Percentiles rank a stretch among this genome's conserved stretches.
These are phyloP conservation scores for Boletus sp. DNA, from an alignment of 768 basidiomycete genomes.

Conservation along the genomic window DNA sequence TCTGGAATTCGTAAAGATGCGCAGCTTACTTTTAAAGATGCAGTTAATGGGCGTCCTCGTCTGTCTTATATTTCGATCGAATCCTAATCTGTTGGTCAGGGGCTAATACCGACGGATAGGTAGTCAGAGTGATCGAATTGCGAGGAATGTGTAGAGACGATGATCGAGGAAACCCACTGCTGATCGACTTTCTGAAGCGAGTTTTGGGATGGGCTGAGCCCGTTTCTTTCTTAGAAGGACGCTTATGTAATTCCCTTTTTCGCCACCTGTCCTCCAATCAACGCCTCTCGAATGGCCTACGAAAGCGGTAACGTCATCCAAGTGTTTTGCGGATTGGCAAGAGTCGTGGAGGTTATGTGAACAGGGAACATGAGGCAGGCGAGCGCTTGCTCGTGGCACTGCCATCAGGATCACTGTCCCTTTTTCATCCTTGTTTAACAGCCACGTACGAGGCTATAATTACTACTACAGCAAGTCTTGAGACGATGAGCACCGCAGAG, in stretches of 20 bases:
- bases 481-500: neutral
- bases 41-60: neutral
- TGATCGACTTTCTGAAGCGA: too few relatives aligned
- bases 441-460: neutral
- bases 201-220: too few relatives aligned
- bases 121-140: neutral
- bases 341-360: neutral
- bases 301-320: too few relatives aligned
- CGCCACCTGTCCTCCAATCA: too few relatives aligned
- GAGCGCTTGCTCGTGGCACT: slow-evolving; percentile 3
- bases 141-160: neutral
- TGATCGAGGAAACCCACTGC: neutral
- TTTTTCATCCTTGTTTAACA: neutral
- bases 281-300: too few relatives aligned
- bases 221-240: too few relatives aligned
- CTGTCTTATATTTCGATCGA: neutral
- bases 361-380: neutral
- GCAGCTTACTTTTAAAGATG: slow-evolving; percentile 1
- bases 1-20: neutral
- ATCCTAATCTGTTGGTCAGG: neutral
- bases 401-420: neutral
- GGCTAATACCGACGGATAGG: too few relatives aligned
- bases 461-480: too few relatives aligned
- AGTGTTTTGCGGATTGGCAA: too few relatives aligned
- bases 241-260: too few relatives aligned